phyloP scores from a whole-genome alignment of 805 yeast genomes.

The Ogataea nonfermentans region DNA sequence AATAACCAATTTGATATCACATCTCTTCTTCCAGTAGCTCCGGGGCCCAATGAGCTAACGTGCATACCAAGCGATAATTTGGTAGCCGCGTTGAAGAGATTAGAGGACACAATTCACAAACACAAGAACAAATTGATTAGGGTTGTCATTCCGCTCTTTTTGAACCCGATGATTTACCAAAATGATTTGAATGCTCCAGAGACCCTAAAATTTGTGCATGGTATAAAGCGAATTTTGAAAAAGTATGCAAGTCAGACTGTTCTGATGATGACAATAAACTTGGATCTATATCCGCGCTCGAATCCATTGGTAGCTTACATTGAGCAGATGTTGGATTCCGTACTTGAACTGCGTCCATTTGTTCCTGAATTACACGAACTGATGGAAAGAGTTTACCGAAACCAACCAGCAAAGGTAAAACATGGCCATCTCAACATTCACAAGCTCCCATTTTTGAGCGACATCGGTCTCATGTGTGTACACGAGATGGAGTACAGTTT shows the following conservation, averaged over 20 bases:
- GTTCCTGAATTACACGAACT: constrained; percentile 66
- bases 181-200: constrained; percentile 44
- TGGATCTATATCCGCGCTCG: constrained; percentile 63
- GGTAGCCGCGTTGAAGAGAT: constrained; percentile 36
- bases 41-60: constrained; percentile 59
- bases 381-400: constrained; percentile 66
- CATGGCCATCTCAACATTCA: constrained; percentile 82
- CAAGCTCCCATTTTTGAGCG: constrained; percentile 70
- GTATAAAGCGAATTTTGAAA: constrained; percentile 53
- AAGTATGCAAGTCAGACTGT: constrained; percentile 38
- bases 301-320: constrained; percentile 45
- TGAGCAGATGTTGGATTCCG: constrained; percentile 64
- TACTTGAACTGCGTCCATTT: constrained; percentile 77
- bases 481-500: constrained; percentile 79
- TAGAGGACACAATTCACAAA: constrained; percentile 41
- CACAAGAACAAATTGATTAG: constrained; percentile 54
- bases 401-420: constrained; percentile 70
- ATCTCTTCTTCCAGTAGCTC: constrained; percentile 63
- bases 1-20: constrained; percentile 75
- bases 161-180: constrained; percentile 74
- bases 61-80: constrained; percentile 42
- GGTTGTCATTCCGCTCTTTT: constrained; percentile 68
- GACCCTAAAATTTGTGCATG: constrained; percentile 59
- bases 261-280: constrained; percentile 57
- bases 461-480: constrained; percentile 75